Evolutionary conservation across 2,329 filamentous ascomycete genomes (phyloP).

Genomic region (Ascomycota sp.): DNA sequence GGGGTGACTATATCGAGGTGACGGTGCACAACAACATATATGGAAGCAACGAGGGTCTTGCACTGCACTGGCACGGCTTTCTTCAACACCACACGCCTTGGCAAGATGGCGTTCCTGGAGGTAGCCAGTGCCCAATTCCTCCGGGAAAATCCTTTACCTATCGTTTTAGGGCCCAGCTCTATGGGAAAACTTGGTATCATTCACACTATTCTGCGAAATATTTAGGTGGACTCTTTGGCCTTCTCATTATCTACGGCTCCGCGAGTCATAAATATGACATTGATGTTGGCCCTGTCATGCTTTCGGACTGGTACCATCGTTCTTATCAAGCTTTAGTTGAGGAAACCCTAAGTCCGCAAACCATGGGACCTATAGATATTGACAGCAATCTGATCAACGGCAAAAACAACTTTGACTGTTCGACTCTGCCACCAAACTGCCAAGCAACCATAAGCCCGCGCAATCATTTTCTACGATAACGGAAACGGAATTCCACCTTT

Average conservation of each 20-base stretch:
- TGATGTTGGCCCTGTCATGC: conserved; percentile 34
- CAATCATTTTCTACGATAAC: conserved; percentile 43
- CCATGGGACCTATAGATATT: conserved; percentile 16
- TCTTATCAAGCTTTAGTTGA: conserved; percentile 27
- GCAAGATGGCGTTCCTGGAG: conserved; percentile 30
- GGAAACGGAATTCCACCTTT: conserved; percentile 20
- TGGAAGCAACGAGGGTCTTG: conserved; percentile 22
- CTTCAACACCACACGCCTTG: conserved; percentile 26
- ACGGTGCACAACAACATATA: conserved; percentile 50
- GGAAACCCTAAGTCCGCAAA: conserved; percentile 18
- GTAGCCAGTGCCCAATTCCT: conserved; percentile 45
- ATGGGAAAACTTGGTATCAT: conserved; percentile 38
- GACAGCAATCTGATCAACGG: conserved; percentile 45
- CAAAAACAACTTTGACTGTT: conserved; percentile 35
- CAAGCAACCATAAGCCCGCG: conserved; percentile 29
- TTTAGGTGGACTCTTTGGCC: conserved; percentile 37
- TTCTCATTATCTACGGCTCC: conserved; percentile 38
- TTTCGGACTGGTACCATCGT: conserved; percentile 41
- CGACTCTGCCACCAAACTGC: conserved; percentile 14
- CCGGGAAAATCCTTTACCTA: conserved; percentile 36
- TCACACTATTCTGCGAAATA: conserved; percentile 39
- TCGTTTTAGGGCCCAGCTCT: conserved; percentile 28
- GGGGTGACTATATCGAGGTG: conserved; percentile 42
- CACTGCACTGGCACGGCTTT: conserved; percentile 34
- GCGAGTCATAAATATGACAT: conserved; percentile 32